Conservation (phyloP, 1,139 yeast genomes). For the Magnusiomyces clavatus region DNA sequence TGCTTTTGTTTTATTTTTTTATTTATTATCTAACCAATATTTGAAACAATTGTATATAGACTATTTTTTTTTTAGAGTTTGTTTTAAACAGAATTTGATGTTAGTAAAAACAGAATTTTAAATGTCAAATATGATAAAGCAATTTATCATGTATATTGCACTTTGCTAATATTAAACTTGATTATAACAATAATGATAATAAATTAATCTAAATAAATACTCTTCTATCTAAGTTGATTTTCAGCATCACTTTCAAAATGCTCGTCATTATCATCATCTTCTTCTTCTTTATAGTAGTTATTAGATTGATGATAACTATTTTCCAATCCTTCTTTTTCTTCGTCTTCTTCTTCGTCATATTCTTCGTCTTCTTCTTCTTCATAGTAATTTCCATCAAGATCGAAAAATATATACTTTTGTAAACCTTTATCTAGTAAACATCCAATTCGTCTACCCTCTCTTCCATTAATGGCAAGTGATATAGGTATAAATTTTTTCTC, state of each 20-base stretch:
- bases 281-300: neutral
- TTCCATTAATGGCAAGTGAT: slow-evolving; percentile 19
- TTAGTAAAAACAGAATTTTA: too few relatives aligned
- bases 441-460: slow-evolving; percentile 18
- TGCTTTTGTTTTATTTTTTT: too few relatives aligned
- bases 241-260: neutral
- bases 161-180: too few relatives aligned
- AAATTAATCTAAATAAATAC: too few relatives aligned
- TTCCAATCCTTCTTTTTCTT: neutral
- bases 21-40: too few relatives aligned
- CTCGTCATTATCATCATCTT: neutral
- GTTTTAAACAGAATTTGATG: too few relatives aligned
- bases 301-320: neutral
- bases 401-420: slow-evolving; percentile 21
- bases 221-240: slow-evolving; percentile 4
- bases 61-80: too few relatives aligned
- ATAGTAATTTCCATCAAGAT: slow-evolving; percentile 17
- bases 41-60: too few relatives aligned
- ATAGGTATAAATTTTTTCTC: slow-evolving; percentile 15
- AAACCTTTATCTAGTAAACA: slow-evolving; percentile 18
- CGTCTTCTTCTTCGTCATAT: neutral
- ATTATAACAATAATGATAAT: too few relatives aligned
- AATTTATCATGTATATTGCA: too few relatives aligned
- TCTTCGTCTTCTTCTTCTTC: slow-evolving; percentile 13
- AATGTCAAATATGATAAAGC: too few relatives aligned